A percentile compares a stretch with the other conserved stretches of the same genome.
Evolutionary conservation across 768 basidiomycete species (phyloP).

Genomic region (Strobilomyces dryophilus): DNA sequence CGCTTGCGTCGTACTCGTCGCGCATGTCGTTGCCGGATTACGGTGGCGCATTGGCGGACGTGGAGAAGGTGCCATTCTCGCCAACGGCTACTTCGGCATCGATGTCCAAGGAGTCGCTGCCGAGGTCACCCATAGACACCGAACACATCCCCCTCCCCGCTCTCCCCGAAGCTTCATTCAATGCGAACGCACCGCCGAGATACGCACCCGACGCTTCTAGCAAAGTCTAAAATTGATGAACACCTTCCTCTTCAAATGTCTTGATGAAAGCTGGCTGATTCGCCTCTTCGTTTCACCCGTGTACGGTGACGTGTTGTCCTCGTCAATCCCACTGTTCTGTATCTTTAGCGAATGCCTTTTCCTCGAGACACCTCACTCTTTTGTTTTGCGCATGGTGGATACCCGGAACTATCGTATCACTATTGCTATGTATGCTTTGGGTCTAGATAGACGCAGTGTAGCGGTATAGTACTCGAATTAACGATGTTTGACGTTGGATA

Average conservation of each 20-base stretch:
- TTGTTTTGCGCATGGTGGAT: conserved; percentile 9
- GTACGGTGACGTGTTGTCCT: not conserved
- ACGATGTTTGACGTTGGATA: not conserved
- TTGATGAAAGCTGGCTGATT: not conserved
- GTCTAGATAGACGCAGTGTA: conserved; percentile 25
- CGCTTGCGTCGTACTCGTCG: conserved; percentile 44
- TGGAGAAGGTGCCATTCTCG: conserved; percentile 20
- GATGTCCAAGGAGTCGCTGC: conserved; percentile 26
- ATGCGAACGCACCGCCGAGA: conserved; percentile 17
- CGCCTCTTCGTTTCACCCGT: not conserved
- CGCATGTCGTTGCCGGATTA: conserved; percentile 41
- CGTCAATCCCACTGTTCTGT: conserved; percentile 16
- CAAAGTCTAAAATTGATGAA: conserved; percentile 9
- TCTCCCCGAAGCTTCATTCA: conserved; percentile 16
- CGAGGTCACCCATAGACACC: conserved; percentile 19
- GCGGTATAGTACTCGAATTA: conserved; percentile 4
- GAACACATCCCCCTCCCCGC: conserved; percentile 13
- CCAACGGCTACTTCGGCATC: conserved; percentile 23
- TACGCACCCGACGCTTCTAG: conserved; percentile 19
- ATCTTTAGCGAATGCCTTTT: conserved; percentile 22
- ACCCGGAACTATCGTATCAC: conserved; percentile 17
- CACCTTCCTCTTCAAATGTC: not conserved
- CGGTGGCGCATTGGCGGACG: conserved; percentile 31
- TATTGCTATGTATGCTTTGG: conserved; percentile 22
- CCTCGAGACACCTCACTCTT: conserved; percentile 1